phyloP scores from a whole-genome alignment of 2,329 filamentous ascomycete genomes.

The Clonostachys sp. region DNA sequence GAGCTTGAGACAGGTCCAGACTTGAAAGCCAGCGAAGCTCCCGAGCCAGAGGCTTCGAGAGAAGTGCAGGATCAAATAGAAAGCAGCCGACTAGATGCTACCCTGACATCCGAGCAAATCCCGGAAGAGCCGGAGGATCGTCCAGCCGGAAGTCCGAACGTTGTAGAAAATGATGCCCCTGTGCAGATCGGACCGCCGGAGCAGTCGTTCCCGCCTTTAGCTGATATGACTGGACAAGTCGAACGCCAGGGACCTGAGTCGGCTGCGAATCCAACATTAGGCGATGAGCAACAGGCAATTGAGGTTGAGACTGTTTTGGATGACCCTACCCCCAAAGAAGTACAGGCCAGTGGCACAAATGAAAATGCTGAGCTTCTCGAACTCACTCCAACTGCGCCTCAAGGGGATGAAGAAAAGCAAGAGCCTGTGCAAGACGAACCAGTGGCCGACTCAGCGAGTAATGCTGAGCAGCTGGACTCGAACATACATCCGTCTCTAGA shows the following conservation, averaged over 20 bases:
- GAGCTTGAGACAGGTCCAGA: neutral
- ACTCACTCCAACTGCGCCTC: neutral
- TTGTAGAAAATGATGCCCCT: too few relatives aligned
- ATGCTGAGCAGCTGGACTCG: too few relatives aligned
- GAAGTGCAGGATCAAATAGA: neutral
- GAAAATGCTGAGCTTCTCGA: neutral
- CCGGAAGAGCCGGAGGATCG: neutral
- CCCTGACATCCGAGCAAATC: neutral
- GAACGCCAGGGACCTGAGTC: too few relatives aligned
- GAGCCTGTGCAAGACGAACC: neutral
- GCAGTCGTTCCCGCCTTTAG: too few relatives aligned
- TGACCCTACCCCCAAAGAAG: too few relatives aligned
- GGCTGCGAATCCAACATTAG: too few relatives aligned
- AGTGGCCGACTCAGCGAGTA: neutral
- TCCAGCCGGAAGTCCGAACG: neutral
- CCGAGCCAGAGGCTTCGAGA: neutral
- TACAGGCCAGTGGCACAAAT: too few relatives aligned
- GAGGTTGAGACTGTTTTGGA: too few relatives aligned
- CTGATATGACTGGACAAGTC: too few relatives aligned
- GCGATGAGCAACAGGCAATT: too few relatives aligned
- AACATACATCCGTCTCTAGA: too few relatives aligned
- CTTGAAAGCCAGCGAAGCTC: neutral
- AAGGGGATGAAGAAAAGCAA: neutral
- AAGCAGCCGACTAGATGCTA: neutral
- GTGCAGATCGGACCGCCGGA: too few relatives aligned